phyloP scores from a whole-genome alignment of 2,329 filamentous ascomycete species.

The Epichloe gansuensis region DNA sequence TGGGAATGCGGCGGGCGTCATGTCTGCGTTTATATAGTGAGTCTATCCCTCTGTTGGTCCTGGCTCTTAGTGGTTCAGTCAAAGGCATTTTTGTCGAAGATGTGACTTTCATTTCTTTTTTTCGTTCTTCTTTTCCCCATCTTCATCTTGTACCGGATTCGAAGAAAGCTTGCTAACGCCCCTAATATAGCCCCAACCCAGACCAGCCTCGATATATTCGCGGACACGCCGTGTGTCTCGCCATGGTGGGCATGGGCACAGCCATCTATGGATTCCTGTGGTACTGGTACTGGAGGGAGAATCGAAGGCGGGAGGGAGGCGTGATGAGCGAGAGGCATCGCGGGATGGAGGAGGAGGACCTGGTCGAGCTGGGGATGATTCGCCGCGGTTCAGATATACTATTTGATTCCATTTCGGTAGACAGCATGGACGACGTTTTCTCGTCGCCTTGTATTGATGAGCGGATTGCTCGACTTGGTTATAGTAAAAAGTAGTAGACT shows the following conservation, averaged over 20 bases:
- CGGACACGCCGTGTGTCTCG: constrained; percentile 49
- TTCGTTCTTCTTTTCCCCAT: not conserved
- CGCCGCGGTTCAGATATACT: constrained; percentile 36
- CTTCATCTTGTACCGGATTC: too few species aligned
- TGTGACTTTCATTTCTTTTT: not conserved
- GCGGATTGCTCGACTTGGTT: not conserved
- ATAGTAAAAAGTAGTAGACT: too few species aligned
- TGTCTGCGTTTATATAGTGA: constrained; percentile 55
- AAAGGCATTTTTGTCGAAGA: too few species aligned
- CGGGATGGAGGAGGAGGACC: constrained; percentile 32
- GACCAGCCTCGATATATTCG: constrained; percentile 46
- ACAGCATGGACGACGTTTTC: not conserved
- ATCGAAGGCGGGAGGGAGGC: constrained; percentile 30
- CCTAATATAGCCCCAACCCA: constrained; percentile 22
- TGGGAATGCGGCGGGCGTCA: constrained; percentile 60
- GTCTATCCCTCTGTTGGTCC: constrained; percentile 4
- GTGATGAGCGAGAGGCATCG: constrained; percentile 26
- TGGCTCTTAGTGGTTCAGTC: not conserved
- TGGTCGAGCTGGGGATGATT: constrained; percentile 40
- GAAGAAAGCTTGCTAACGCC: not conserved
- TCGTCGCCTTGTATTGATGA: too few species aligned
- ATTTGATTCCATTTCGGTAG: constrained; percentile 11
- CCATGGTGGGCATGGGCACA: constrained; percentile 42
- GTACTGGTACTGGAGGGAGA: constrained; percentile 37
- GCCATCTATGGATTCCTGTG: constrained; percentile 42